These are phyloP conservation scores for Phytophthora brassicae DNA, from an alignment of 352 stramenopile species.

Conservation along the genomic window DNA sequence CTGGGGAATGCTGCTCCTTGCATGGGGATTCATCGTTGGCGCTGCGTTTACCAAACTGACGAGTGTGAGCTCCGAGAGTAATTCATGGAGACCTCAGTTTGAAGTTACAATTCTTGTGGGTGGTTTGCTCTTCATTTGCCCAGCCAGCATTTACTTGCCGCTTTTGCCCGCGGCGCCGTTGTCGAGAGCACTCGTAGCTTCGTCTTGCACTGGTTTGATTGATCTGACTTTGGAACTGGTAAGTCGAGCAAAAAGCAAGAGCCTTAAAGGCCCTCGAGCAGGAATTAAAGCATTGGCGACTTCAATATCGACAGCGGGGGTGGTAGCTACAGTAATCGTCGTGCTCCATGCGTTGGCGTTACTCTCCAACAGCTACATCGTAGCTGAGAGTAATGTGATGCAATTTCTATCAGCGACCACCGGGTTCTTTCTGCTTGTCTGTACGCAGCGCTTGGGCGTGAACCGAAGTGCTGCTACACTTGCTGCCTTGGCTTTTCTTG, in stretches of 20 bases:
- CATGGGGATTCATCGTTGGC: slow-evolving; percentile 39
- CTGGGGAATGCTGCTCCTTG: slow-evolving; percentile 59
- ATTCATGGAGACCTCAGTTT: slow-evolving; percentile 13
- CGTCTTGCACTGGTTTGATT: slow-evolving; percentile 24
- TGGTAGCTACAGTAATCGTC: slow-evolving; percentile 45
- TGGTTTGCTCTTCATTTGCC: slow-evolving; percentile 21
- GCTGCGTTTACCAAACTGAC: slow-evolving; percentile 6
- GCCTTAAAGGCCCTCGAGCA: not conserved
- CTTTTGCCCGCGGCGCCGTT: slow-evolving; percentile 32
- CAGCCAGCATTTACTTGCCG: slow-evolving; percentile 27
- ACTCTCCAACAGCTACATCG: slow-evolving; percentile 87
- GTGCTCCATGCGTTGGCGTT: slow-evolving; percentile 65
- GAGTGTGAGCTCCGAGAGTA: not conserved
- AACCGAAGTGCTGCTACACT: slow-evolving; percentile 11
- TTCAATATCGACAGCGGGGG: slow-evolving; percentile 17
- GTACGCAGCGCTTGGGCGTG: slow-evolving; percentile 19
- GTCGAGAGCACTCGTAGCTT: slow-evolving; percentile 31
- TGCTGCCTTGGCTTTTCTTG: slow-evolving; percentile 45
- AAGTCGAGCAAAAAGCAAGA: slow-evolving; percentile 1
- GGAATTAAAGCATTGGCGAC: not conserved
- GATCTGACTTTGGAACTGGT: slow-evolving; percentile 21
- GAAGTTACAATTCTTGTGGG: slow-evolving; percentile 5
- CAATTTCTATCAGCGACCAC: slow-evolving; percentile 63
- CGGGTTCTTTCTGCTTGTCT: slow-evolving; percentile 48
- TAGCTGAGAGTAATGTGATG: slow-evolving; percentile 72